A percentile compares a stretch with the other conserved stretches of the same genome.
These are phyloP conservation scores for Trypanosoma melophagium DNA, from an alignment of 208 protist species.

Conservation along the genomic window DNA sequence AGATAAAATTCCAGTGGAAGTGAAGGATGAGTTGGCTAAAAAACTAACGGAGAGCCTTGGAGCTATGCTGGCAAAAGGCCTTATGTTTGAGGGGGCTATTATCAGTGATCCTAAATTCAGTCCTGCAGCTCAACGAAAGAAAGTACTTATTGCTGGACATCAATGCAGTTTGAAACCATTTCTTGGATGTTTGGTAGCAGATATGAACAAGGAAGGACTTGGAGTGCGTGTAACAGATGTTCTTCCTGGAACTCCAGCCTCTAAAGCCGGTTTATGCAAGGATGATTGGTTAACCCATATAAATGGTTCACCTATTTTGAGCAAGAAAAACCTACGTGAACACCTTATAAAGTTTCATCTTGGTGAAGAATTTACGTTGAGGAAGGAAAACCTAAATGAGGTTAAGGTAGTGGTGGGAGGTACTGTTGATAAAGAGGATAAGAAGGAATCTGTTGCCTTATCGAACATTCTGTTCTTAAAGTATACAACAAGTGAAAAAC, in stretches of 20 bases:
- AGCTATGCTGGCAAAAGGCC: slow-evolving; percentile 65
- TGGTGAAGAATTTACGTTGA: slow-evolving; percentile 82
- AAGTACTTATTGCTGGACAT: slow-evolving; percentile 75
- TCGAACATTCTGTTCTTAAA: slow-evolving; percentile 83
- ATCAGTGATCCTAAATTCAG: slow-evolving; percentile 90
- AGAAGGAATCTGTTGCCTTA: slow-evolving; percentile 45
- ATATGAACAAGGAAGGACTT: slow-evolving; percentile 88
- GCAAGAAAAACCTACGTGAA: slow-evolving; percentile 83
- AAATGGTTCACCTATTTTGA: slow-evolving; percentile 61
- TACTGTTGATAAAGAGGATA: slow-evolving; percentile 65
- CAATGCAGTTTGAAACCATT: slow-evolving; percentile 80
- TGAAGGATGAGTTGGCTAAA: slow-evolving; percentile 66
- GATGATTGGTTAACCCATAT: slow-evolving; percentile 91
- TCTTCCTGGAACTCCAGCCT: slow-evolving; percentile 72
- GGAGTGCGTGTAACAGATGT: slow-evolving; percentile 87
- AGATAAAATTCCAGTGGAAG: slow-evolving; percentile 33
- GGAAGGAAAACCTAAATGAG: slow-evolving; percentile 83
- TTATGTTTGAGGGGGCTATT: slow-evolving; percentile 88
- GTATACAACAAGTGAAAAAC: slow-evolving; percentile 34
- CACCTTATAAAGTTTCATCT: slow-evolving; percentile 56
- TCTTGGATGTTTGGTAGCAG: slow-evolving; percentile 82
- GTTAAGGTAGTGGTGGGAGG: slow-evolving; percentile 85
- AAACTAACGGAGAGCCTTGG: slow-evolving; percentile 56
- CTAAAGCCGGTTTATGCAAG: slow-evolving; percentile 76
- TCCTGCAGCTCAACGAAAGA: slow-evolving; percentile 77